Conservation (phyloP, 2,329 filamentous ascomycete species). For the Aspergillus bombycis region DNA sequence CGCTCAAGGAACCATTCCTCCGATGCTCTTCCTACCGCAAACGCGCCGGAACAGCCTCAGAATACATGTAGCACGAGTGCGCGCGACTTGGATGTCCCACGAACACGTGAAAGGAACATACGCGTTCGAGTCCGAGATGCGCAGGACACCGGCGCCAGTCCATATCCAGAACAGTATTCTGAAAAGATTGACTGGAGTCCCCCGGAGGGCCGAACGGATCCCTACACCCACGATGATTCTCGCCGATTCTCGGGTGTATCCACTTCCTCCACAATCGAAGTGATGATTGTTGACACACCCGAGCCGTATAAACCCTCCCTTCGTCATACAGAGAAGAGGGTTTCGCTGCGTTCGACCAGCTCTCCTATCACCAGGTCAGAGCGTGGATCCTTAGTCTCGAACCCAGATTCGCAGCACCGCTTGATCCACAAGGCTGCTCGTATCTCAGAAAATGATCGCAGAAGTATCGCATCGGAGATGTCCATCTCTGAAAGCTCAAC, state of each 20-base stretch:
- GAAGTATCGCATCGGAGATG: constrained; percentile 47
- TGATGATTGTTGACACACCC: constrained; percentile 56
- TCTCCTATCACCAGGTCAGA: constrained; percentile 49
- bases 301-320: constrained; percentile 50
- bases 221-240: constrained; percentile 32
- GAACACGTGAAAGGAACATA: constrained; percentile 34
- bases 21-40: constrained; percentile 2
- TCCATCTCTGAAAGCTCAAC: constrained; percentile 39
- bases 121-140: constrained; percentile 37
- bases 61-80: constrained; percentile 16
- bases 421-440: constrained; percentile 55
- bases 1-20: constrained; percentile 8
- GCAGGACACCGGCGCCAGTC: constrained; percentile 28
- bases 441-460: constrained; percentile 52
- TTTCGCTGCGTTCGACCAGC: constrained; percentile 53
- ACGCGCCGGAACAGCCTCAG: constrained; percentile 7
- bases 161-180: constrained; percentile 53
- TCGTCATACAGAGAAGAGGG: constrained; percentile 58
- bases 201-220: constrained; percentile 32
- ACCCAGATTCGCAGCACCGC: constrained; percentile 49
- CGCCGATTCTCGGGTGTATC: constrained; percentile 55
- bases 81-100: constrained; percentile 24
- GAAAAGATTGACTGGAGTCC: constrained; percentile 55
- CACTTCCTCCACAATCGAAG: constrained; percentile 58
- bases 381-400: constrained; percentile 48